Base-by-base conservation (phyloP, 345 rosid species). In the Syzygium grande region DNA sequence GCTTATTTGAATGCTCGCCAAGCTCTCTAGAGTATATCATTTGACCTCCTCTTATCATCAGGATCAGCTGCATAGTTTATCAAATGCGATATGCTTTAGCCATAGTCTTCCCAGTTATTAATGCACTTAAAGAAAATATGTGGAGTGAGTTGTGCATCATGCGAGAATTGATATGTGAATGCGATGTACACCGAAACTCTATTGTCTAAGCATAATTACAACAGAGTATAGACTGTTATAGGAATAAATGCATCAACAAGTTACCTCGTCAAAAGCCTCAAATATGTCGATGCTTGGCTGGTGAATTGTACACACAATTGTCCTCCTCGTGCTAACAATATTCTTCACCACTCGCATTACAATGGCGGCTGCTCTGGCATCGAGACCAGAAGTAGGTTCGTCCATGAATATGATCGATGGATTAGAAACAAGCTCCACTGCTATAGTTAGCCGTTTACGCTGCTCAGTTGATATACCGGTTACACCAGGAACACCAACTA, bases 341-440 rank as follows among this genome's bases (percentile, higher is more conserved):
- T 93, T 94, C 91, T 92, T 93, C 86, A 92, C 94, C 2, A 89
- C 93, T 85, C 92, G 91, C 95, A 93, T 92, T 88, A 93, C 94
- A 86, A 93, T 93, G 77, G 96, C 96, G 25, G 94, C 95, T 68
- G 94, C 96, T 88, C 96, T 92, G 63, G 96, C 95, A 89, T 93
- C 93, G 23, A 94, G 89, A 80, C 94, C 95, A 1, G 94, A 89
- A 41, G 95, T 92, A 25, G 96, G 95, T 86, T 93, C 95, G 68
- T 93, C 95, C 96, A 94, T 92, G 92, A 94, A 94, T 78, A 93
- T 91, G 63, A 92, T 89, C 19, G 95, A 92, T 23, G 94, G 94
- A 86, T 93, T 94, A 3, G 96, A 90, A 79, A 94, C 92, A 78
- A 94, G 93, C 88, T 94, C 96, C 46, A 94, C 95, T 43, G 94